Evolutionary conservation across 2,329 filamentous ascomycete genomes (phyloP).

Genomic region (Ascochyta koolunga): DNA sequence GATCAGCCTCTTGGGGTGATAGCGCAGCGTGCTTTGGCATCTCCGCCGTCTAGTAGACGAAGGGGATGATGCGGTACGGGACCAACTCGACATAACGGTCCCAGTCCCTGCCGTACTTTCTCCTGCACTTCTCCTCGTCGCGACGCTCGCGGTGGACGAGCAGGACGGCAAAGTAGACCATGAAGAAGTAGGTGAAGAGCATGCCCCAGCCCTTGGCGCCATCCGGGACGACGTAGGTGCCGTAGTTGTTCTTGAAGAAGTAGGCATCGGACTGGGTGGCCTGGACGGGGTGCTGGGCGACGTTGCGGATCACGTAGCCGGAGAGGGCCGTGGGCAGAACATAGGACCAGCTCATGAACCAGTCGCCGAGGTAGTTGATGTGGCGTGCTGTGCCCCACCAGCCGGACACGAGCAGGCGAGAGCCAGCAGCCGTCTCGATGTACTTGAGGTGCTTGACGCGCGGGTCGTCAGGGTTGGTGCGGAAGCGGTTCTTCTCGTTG

Average conservation of each 20-base stretch:
- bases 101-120: conserved; percentile 95
- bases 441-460: conserved; percentile 79
- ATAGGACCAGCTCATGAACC: conserved; percentile 92
- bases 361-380: conserved; percentile 96
- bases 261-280: conserved; percentile 58
- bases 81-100: conserved; percentile 84
- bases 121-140: conserved; percentile 88
- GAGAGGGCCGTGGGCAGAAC: conserved; percentile 84
- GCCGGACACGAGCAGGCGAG: conserved; percentile 79
- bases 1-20: conserved; percentile 25
- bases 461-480: conserved; percentile 82
- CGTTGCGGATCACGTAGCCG: conserved; percentile 73
- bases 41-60: conserved; percentile 68
- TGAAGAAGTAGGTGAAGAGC: conserved; percentile 91
- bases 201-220: conserved; percentile 82
- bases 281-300: conserved; percentile 42
- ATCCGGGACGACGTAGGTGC: conserved; percentile 71
- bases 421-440: conserved; percentile 83
- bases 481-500: conserved; percentile 93
- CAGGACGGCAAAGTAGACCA: conserved; percentile 87
- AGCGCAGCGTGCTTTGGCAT: conserved; percentile 28
- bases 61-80: conserved; percentile 80
- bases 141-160: conserved; percentile 84
- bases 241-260: conserved; percentile 61
- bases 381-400: conserved; percentile 95